These are phyloP conservation scores for Huntiella abstrusa DNA, from an alignment of 2,329 filamentous ascomycete genomes.

Conservation along the genomic window DNA sequence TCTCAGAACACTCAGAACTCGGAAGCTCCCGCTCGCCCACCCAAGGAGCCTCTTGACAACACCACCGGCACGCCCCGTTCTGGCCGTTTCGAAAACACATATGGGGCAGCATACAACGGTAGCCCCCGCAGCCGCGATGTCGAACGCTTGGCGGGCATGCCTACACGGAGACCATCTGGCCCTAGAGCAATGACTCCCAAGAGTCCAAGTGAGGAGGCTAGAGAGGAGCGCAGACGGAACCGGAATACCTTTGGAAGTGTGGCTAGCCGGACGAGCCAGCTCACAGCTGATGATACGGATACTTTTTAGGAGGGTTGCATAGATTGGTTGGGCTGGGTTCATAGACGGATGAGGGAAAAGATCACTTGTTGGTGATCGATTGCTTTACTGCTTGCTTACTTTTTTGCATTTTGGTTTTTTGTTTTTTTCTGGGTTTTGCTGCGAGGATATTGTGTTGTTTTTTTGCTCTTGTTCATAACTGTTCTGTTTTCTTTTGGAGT, in stretches of 20 bases:
- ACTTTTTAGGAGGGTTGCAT: constrained; percentile 25
- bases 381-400: not conserved
- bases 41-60: constrained; percentile 40
- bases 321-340: not conserved
- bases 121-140: constrained; percentile 40
- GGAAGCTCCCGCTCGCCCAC: constrained; percentile 36
- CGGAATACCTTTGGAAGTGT: constrained; percentile 37
- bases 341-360: not conserved
- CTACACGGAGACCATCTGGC: constrained; percentile 35
- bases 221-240: constrained; percentile 33
- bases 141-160: constrained; percentile 31
- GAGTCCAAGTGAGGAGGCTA: constrained; percentile 25
- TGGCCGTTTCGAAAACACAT: constrained; percentile 19
- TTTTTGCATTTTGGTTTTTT: constrained; percentile 1
- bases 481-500: not conserved
- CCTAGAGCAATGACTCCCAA: constrained; percentile 43
- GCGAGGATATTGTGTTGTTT: not conserved
- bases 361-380: constrained; percentile 3
- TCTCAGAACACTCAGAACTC: constrained; percentile 27
- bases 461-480: not conserved
- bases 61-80: not conserved
- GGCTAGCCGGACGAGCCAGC: constrained; percentile 17
- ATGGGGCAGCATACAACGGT: constrained; percentile 32
- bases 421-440: not conserved
- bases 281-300: constrained; percentile 19